Conservation (phyloP, 345 rosid genomes). For the Carallia pectinifolia region DNA sequence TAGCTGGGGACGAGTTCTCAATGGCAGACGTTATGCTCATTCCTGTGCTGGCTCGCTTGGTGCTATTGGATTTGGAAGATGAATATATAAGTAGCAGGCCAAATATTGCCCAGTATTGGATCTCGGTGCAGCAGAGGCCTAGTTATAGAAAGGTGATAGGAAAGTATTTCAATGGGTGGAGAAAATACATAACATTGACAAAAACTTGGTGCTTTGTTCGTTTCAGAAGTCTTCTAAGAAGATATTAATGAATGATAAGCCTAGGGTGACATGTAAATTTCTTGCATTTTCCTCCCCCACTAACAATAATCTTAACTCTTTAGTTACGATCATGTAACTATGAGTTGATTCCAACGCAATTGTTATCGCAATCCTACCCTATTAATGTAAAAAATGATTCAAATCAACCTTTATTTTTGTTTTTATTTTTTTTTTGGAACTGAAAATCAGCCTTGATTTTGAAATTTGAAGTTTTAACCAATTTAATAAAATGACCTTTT, state of each 20-base stretch:
- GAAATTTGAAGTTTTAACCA: too few species aligned
- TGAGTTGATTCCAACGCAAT: too few species aligned
- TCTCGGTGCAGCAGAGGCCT: conserved; percentile 57
- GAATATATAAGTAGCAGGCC: conserved; percentile 67
- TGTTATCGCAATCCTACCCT: too few species aligned
- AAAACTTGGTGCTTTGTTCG: conserved; percentile 70
- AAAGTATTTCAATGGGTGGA: conserved; percentile 76
- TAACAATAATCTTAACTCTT: too few species aligned
- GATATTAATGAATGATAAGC: conserved; percentile 39
- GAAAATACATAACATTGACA: conserved; percentile 56
- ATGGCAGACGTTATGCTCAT: conserved; percentile 79
- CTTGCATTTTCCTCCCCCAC: too few species aligned
- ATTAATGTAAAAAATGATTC: too few species aligned
- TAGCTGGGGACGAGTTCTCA: conserved; percentile 77
- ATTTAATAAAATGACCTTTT: too few species aligned
- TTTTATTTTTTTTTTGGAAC: too few species aligned
- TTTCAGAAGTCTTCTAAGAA: conserved; percentile 54
- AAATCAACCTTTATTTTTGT: too few species aligned
- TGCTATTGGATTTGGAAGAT: conserved; percentile 64
- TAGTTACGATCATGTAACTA: too few species aligned
- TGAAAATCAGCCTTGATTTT: too few species aligned
- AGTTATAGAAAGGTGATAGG: conserved; percentile 73
- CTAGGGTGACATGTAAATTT: too few species aligned
- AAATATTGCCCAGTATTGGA: conserved; percentile 69
- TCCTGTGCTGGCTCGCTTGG: conserved; percentile 66